Evolutionary conservation across 225 moss, liverwort and hornwort species (phyloP), one percentile per base, ranked within the genome.

Genomic region (Climacium dendroides): DNA sequence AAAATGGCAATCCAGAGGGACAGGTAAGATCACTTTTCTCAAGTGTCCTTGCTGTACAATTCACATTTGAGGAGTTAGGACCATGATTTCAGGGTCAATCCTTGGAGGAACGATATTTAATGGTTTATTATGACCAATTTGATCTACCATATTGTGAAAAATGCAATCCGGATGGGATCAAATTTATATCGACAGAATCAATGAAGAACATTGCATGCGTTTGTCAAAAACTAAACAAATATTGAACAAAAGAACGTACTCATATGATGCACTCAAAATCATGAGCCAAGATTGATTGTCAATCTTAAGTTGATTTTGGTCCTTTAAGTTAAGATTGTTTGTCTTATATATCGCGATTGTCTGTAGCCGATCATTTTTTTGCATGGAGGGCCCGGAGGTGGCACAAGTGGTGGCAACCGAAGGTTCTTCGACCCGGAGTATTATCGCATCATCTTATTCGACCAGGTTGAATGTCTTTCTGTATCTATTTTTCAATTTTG

Each of bases 381-480:
- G 80, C 98, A 97, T 85, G 95, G 95, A 41, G 93, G 95, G 35
- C 98, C 98, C 45, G 97, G 97, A 85, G 91, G 96, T 80, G 98
- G 98, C 47, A 98, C 98, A 26, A 92, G 92, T 89, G 89, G 83
- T 81, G 91, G 87, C 48, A 95, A 98, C 84, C 92, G 97, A 26
- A 89, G 89, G 53, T 95, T 94, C 87, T 97, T 95, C 43, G 97
- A 96, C 88, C 98, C 96, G 43, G 89, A 94, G 41, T 93, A 91
- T n/a, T 94, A 98, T 83, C 98, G 95, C 58, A 93, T 96, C 72
- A 83, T 96, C 57, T 94, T 96, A 58, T 91, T 97, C 87, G 98
- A 97, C 82, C 97, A 95, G 96, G 97, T 98, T 69, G 24, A 78
- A 29, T 47, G 26, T 50, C 37, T 59, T 62, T 47, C 75, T 88